Percentiles rank a stretch among this genome's conserved stretches.
Evolutionary conservation across 768 basidiomycete genomes (phyloP).

Genomic region (Leccinum disarticulatum): DNA sequence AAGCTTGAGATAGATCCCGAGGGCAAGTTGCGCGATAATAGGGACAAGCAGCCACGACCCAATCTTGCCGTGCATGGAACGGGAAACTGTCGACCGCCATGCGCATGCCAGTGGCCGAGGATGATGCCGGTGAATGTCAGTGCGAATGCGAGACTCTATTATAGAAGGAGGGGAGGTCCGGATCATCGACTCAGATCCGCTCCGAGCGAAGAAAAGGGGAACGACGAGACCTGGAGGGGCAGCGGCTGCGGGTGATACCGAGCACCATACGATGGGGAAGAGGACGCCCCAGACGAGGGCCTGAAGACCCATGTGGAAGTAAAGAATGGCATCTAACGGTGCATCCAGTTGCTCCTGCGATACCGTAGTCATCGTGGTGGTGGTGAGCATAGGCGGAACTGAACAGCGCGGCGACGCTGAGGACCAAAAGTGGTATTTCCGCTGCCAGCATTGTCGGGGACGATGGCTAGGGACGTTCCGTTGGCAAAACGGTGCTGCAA

Average conservation of each 20-base stretch:
- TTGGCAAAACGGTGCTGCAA: not conserved
- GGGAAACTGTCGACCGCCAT: slow-evolving; percentile 75
- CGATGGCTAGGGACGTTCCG: too few species aligned
- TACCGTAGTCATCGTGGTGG: too few species aligned
- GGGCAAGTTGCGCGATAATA: slow-evolving; percentile 59
- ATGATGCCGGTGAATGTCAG: slow-evolving; percentile 73
- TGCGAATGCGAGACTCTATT: slow-evolving; percentile 63
- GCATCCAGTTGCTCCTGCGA: slow-evolving; percentile 61
- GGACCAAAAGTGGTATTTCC: not conserved
- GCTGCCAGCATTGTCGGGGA: slow-evolving; percentile 3
- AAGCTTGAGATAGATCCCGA: slow-evolving; percentile 90
- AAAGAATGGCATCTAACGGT: slow-evolving; percentile 75
- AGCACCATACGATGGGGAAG: slow-evolving; percentile 83
- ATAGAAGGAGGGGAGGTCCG: not conserved
- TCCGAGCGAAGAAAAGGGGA: not conserved
- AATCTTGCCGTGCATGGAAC: slow-evolving; percentile 72
- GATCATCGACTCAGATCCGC: not conserved
- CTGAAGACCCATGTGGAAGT: slow-evolving; percentile 83
- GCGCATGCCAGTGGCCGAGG: slow-evolving; percentile 84
- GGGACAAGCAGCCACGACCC: slow-evolving; percentile 54
- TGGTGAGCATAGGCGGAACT: slow-evolving; percentile 44
- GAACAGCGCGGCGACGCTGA: too few species aligned
- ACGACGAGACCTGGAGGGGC: slow-evolving; percentile 69
- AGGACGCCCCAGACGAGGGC: slow-evolving; percentile 79
- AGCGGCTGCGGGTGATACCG: slow-evolving; percentile 71